Evolutionary conservation across 2,329 filamentous ascomycete genomes (phyloP), one percentile per base, ranked within the genome.

Genomic region (Leptographium flavum): DNA sequence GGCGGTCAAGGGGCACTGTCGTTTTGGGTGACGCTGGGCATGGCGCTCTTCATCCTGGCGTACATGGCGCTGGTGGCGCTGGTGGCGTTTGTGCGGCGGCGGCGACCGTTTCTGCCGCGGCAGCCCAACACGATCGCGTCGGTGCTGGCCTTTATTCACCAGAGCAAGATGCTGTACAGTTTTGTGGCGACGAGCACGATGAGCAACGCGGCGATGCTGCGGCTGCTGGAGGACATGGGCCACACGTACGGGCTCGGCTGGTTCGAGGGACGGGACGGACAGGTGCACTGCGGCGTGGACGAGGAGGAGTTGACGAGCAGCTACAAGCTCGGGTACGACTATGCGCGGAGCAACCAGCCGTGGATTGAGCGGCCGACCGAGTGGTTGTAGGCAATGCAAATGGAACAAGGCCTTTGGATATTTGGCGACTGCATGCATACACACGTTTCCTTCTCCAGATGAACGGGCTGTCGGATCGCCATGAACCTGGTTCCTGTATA

Each of bases 41-140:
- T 84, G 17, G 74, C 78, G 0, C 60, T 76, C 4, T 63, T 72
- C 42, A 83, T 87, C 52, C 67, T 87, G n/a, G 28, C 74, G 7
- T 81, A 81, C 59, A 75, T 87, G 58, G 67, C 70, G 45, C 53
- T 69, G 22, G 72, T 82, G 21, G 74, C 80, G 1, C 59, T 62
- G 1, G 54, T 79, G 1, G 79, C 83, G 17, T 81, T 82, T 55
- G 47, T 67, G 17, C 71, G 74, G 2, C 74, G 83, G 14, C 70
- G 78, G 0, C 74, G 78, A 45, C 74, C 83, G 3, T 87, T 88
- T 59, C 65, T 88, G 46, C 84, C 84, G 1, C 74, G 84, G 5
- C 81, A 87, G 64, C 83, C 83, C 4, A 85, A 80, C 54, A 87
- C 83, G 19, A 87, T 90, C 53, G 79, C 83, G 2, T 79, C 75